phyloP scores from a whole-genome alignment of 2,329 filamentous ascomycete genomes.

The Fusarium decemcellulare region DNA sequence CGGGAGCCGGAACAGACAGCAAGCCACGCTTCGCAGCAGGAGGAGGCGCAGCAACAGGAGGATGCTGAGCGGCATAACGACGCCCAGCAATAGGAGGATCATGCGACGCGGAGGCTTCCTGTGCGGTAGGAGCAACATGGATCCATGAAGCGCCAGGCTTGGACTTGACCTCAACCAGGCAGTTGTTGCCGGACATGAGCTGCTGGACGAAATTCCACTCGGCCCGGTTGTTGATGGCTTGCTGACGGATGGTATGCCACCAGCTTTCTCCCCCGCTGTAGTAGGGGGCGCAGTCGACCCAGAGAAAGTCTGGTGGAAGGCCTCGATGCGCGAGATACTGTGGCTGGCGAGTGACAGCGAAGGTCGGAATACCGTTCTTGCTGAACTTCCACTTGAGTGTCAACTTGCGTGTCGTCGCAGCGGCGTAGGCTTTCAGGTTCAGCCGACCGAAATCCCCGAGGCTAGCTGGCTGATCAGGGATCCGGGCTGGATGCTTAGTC shows the following conservation, averaged over 20 bases:
- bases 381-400: constrained; percentile 37
- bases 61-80: too few relatives aligned
- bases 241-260: constrained; percentile 25
- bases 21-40: neutral
- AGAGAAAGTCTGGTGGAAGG: constrained; percentile 37
- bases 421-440: constrained; percentile 12
- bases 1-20: constrained; percentile 10
- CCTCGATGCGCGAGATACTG: neutral
- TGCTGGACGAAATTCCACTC: constrained; percentile 34
- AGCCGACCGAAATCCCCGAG: constrained; percentile 32
- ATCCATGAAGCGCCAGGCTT: constrained; percentile 33
- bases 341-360: constrained; percentile 36
- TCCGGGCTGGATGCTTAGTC: neutral
- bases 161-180: constrained; percentile 38
- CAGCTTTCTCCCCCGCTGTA: constrained; percentile 15
- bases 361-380: constrained; percentile 42
- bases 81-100: too few relatives aligned
- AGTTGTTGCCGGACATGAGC: constrained; percentile 40
- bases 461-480: neutral
- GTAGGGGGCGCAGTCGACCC: constrained; percentile 22
- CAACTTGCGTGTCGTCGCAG: constrained; percentile 18
- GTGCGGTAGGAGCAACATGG: constrained; percentile 8
- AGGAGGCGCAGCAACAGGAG: too few relatives aligned
- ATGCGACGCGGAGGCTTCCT: neutral
- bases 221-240: constrained; percentile 13